Percentiles rank a stretch among this genome's conserved stretches.
These are phyloP conservation scores for Phytophthora idaei DNA, from an alignment of 352 stramenopile species.

Conservation along the genomic window DNA sequence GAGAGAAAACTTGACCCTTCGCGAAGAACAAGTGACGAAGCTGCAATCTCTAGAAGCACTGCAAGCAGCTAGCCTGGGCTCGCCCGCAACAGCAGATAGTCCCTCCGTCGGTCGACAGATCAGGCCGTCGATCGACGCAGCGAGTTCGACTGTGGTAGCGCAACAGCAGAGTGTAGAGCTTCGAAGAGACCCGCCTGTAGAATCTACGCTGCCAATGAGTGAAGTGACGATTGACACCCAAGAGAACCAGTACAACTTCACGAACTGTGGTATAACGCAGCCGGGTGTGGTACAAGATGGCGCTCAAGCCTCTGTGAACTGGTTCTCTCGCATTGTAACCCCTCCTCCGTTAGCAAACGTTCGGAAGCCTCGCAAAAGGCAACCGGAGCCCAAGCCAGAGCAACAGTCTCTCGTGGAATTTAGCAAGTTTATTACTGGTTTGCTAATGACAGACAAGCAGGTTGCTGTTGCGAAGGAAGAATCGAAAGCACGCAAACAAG, in stretches of 20 bases:
- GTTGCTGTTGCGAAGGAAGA: constrained; percentile 33
- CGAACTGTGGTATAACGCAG: neutral
- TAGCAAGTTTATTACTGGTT: constrained; percentile 40
- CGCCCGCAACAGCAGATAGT: neutral
- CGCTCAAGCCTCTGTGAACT: constrained; percentile 8
- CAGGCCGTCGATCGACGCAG: constrained; percentile 1
- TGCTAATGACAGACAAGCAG: constrained; percentile 49
- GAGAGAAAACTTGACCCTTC: constrained; percentile 58
- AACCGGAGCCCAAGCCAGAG: constrained; percentile 13
- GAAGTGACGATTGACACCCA: constrained; percentile 11
- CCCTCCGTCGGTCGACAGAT: neutral
- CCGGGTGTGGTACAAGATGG: constrained; percentile 1
- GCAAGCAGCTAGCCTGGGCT: constrained; percentile 24
- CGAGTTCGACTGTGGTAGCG: neutral
- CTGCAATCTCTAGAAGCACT: constrained; percentile 50
- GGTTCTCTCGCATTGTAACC: constrained; percentile 32
- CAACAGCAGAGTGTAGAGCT: neutral
- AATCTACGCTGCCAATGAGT: neutral
- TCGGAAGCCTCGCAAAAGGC: constrained; percentile 25
- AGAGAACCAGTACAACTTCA: constrained; percentile 31
- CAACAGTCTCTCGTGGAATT: constrained; percentile 3
- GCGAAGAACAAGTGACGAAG: constrained; percentile 59
- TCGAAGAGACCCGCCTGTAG: neutral
- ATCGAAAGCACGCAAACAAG: constrained; percentile 40
- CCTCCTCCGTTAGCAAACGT: constrained; percentile 11